phyloP scores from a whole-genome alignment of 1,139 yeast genomes.

The Candida frijolesensis region DNA sequence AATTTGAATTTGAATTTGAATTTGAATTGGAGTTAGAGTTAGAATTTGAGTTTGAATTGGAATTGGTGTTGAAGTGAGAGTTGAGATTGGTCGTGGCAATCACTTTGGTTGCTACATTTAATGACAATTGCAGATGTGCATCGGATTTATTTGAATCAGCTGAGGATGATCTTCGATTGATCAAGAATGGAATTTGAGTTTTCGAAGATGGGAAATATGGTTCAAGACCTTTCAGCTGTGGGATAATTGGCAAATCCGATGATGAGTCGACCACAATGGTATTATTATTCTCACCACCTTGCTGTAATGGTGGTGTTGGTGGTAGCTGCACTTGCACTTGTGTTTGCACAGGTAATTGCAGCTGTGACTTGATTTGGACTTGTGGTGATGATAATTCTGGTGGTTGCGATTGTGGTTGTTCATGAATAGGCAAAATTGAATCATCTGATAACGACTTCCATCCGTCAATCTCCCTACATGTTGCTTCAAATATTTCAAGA shows the following conservation, averaged over 20 bases:
- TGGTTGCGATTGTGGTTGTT: neutral
- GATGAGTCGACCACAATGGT: neutral
- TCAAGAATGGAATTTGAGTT: constrained; percentile 2
- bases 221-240: constrained; percentile 5
- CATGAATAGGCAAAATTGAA: neutral
- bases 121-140: constrained; percentile 11
- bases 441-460: constrained; percentile 11
- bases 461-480: constrained; percentile 17
- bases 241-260: neutral
- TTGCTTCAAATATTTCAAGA: constrained; percentile 15
- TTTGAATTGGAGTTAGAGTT: neutral
- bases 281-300: neutral
- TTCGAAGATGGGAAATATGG: constrained; percentile 5
- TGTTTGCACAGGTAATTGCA: no score
- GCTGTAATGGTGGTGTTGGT: neutral
- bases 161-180: constrained; percentile 11
- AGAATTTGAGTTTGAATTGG: neutral
- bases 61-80: constrained; percentile 9
- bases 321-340: neutral
- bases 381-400: neutral
- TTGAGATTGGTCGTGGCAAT: neutral
- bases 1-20: neutral
- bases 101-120: constrained; percentile 3
- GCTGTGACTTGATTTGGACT: no score
- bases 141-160: constrained; percentile 13